These are phyloP conservation scores for Trypanosoma brucei DNA, from an alignment of 208 protist species.

Conservation along the genomic window DNA sequence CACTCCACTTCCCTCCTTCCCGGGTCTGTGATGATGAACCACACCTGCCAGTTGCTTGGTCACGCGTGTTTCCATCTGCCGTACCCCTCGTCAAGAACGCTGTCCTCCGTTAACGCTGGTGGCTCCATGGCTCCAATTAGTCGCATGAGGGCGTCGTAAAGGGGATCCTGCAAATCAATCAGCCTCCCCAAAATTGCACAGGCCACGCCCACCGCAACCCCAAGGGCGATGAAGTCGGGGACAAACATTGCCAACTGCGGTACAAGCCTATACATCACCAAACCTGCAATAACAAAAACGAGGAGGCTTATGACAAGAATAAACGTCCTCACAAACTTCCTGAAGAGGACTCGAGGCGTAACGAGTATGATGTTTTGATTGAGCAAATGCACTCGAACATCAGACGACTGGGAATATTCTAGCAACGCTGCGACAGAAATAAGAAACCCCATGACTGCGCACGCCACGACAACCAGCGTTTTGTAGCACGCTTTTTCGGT, in stretches of 20 bases:
- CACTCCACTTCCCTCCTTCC: no score
- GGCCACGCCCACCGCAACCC: constrained; percentile 36
- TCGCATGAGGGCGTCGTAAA: constrained; percentile 56
- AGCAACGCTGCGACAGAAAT: constrained; percentile 21
- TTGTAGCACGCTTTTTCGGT: constrained; percentile 1
- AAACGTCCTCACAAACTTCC: constrained; percentile 55
- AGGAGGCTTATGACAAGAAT: constrained; percentile 43
- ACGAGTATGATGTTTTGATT: constrained; percentile 40
- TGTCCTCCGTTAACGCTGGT: constrained; percentile 16
- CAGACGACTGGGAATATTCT: constrained; percentile 18
- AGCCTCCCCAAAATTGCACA: constrained; percentile 61
- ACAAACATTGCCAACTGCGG: constrained; percentile 20
- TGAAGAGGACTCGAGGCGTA: constrained; percentile 53
- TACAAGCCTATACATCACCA: constrained; percentile 18
- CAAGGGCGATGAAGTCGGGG: constrained; percentile 30
- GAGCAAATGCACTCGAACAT: constrained; percentile 30
- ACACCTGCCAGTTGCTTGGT: no score
- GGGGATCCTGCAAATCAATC: constrained; percentile 71
- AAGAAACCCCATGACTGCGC: constrained; percentile 14
- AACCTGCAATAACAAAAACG: constrained; percentile 21
- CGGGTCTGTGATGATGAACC: no score
- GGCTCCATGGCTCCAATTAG: constrained; percentile 51
- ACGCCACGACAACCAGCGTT: constrained; percentile 8
- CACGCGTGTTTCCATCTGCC: neutral
- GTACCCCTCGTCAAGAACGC: neutral